phyloP scores from a whole-genome alignment of 805 yeast species.

The Pichia eremophila region DNA sequence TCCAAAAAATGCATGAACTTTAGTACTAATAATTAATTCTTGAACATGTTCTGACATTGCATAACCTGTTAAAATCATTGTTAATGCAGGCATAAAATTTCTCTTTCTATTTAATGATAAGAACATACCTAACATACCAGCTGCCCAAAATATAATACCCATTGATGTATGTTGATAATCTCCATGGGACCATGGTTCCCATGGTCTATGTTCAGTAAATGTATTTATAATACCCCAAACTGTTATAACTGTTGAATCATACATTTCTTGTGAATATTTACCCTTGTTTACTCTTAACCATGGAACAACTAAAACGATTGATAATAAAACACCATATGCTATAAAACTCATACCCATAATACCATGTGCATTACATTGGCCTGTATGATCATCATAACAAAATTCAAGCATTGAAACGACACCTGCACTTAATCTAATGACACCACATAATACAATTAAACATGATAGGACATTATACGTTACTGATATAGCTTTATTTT shows the following conservation, averaged over 20 bases:
- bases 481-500: constrained; percentile 16
- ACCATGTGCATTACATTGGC: constrained; percentile 95
- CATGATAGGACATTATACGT: constrained; percentile 40
- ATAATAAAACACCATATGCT: constrained; percentile 63
- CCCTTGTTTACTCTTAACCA: constrained; percentile 53
- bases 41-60: constrained; percentile 91
- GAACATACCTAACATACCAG: constrained; percentile 79
- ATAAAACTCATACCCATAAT: constrained; percentile 92
- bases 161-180: constrained; percentile 93
- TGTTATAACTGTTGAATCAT: constrained; percentile 73
- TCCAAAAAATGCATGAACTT: constrained; percentile 85
- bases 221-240: constrained; percentile 91
- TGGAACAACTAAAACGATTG: constrained; percentile 60
- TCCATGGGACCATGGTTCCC: constrained; percentile 92
- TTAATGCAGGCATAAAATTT: constrained; percentile 69
- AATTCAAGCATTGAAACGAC: constrained; percentile 81
- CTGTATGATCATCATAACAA: constrained; percentile 75
- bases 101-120: constrained; percentile 61
- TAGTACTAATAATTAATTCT: constrained; percentile 64
- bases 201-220: constrained; percentile 84
- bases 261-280: constrained; percentile 69
- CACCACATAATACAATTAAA: constrained; percentile 46
- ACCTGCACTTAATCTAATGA: constrained; percentile 74
- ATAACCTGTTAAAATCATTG: constrained; percentile 84
- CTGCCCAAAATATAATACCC: constrained; percentile 97